Conservation (phyloP, 208 protist species). For the Trichomonas gallinae region DNA sequence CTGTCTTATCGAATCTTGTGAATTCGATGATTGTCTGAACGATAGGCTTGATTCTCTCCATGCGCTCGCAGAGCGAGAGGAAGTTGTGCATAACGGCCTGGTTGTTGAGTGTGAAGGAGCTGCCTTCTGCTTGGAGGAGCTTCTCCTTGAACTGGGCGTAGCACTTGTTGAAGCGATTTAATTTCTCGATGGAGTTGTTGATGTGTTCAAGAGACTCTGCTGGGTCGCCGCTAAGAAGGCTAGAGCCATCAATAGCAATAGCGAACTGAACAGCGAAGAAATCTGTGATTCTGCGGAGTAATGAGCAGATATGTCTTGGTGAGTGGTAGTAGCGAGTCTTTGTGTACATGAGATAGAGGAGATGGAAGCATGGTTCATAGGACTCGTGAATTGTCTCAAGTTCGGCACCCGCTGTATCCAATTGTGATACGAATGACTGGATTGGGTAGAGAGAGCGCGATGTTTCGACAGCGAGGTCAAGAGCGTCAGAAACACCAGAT, state of each 20-base stretch:
- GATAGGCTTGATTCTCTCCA: not conserved
- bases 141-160: not conserved
- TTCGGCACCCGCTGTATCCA: not conserved
- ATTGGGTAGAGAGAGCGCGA: not conserved
- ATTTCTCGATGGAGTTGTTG: not conserved
- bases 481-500: not conserved
- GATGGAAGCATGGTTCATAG: not conserved
- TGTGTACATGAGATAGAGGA: constrained; percentile 6
- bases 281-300: not conserved
- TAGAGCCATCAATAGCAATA: not conserved
- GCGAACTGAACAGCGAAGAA: not conserved
- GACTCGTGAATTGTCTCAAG: not conserved
- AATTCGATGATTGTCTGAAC: not conserved
- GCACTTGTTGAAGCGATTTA: not conserved
- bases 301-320: not conserved
- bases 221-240: not conserved
- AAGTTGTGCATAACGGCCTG: not conserved
- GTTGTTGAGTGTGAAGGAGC: not conserved
- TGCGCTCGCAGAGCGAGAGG: not conserved
- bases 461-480: not conserved
- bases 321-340: not conserved
- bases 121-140: not conserved
- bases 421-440: not conserved
- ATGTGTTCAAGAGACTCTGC: not conserved
- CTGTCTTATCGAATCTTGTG: constrained; percentile 10